Evolutionary conservation across 192 early-diverging fungal genomes (phyloP).

Genomic region (Paraglomus brasilianum): DNA sequence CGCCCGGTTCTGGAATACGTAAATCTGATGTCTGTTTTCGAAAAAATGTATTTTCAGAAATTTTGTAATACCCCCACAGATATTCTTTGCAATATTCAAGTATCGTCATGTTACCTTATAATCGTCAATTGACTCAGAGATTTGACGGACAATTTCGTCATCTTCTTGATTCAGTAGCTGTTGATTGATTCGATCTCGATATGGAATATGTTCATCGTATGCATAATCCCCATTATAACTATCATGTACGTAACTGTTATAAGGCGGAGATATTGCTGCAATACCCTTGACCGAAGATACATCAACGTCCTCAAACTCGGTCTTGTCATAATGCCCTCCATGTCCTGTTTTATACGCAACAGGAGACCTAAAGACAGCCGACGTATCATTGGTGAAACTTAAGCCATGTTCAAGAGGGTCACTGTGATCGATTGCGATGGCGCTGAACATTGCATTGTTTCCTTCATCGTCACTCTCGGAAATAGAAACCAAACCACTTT

Average conservation of each 20-base stretch:
- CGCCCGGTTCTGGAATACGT: slow-evolving; percentile 44
- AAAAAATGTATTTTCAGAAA: not conserved
- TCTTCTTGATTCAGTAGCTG: no score
- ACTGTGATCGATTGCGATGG: no score
- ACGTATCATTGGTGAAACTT: no score
- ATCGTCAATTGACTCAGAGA: no score
- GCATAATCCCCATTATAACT: slow-evolving; percentile 13
- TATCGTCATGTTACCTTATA: no score
- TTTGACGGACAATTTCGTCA: no score
- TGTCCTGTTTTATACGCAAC: not conserved
- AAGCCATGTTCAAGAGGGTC: no score
- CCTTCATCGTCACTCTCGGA: no score
- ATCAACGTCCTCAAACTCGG: slow-evolving; percentile 21
- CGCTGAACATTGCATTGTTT: no score
- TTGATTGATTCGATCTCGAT: not conserved
- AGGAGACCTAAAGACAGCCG: not conserved
- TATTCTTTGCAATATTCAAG: no score
- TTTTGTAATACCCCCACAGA: not conserved
- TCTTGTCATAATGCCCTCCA: not conserved
- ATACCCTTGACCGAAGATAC: slow-evolving; percentile 9
- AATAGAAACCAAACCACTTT: not conserved
- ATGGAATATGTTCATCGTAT: not conserved
- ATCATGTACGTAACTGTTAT: slow-evolving; percentile 5
- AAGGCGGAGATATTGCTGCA: not conserved
- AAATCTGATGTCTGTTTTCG: not conserved